A percentile compares a stretch with the other conserved stretches of the same genome.
Conservation (phyloP, 2,329 filamentous ascomycete species). For the Claviceps fusiformis region DNA sequence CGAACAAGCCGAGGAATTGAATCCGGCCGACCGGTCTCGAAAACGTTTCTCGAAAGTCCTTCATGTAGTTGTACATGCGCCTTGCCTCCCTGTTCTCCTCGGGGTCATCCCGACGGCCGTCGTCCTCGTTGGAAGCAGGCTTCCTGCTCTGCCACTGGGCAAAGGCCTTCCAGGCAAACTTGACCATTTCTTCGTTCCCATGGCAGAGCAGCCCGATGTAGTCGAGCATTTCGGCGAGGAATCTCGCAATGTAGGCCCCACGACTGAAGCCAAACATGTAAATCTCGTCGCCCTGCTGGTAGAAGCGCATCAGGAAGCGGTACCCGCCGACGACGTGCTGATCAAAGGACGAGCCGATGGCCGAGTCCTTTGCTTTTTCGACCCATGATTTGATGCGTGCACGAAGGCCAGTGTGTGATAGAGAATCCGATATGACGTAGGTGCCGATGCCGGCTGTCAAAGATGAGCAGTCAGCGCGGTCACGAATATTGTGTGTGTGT, state of each 20-base stretch:
- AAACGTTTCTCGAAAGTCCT: slow-evolving; percentile 69
- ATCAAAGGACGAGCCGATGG: slow-evolving; percentile 67
- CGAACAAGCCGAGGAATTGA: slow-evolving; percentile 65
- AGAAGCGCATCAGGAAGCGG: slow-evolving; percentile 64
- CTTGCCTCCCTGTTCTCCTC: slow-evolving; percentile 19
- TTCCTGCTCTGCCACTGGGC: slow-evolving; percentile 56
- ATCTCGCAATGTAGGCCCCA: slow-evolving; percentile 60
- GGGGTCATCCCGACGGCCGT: slow-evolving; percentile 17
- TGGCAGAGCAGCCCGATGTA: slow-evolving; percentile 66
- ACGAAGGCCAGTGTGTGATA: slow-evolving; percentile 41
- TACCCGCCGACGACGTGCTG: slow-evolving; percentile 76
- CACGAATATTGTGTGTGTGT: background rate
- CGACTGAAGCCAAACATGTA: slow-evolving; percentile 65
- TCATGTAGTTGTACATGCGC: slow-evolving; percentile 63
- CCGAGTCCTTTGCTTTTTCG: slow-evolving; percentile 63
- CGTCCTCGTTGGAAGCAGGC: slow-evolving; percentile 24
- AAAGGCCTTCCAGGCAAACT: slow-evolving; percentile 75
- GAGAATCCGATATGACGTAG: slow-evolving; percentile 48
- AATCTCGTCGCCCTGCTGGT: slow-evolving; percentile 49
- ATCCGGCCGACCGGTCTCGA: slow-evolving; percentile 61
- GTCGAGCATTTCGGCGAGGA: slow-evolving; percentile 73
- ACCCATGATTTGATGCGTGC: slow-evolving; percentile 53
- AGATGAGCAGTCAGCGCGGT: background rate
- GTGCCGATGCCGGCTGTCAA: slow-evolving; percentile 53
- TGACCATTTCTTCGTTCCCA: slow-evolving; percentile 75